Conservation (phyloP, 1,139 yeast genomes). For the Candida mesenterica region DNA sequence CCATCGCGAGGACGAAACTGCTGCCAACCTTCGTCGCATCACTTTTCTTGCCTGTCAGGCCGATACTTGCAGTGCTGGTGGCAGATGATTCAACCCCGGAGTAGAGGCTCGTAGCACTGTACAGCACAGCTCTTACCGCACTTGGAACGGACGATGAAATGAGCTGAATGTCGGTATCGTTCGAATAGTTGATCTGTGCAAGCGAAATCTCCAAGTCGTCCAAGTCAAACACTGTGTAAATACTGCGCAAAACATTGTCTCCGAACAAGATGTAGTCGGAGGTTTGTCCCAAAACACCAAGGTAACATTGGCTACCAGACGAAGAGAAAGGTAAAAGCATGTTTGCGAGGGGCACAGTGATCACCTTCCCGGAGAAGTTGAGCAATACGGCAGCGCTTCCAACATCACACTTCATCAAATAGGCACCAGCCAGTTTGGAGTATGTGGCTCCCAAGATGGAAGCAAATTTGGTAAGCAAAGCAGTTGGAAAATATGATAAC, state of each 20-base stretch:
- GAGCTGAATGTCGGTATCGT: conserved; percentile 42
- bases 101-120: conserved; percentile 25
- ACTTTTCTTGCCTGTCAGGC: background rate
- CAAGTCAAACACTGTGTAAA: conserved; percentile 76
- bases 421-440: conserved; percentile 27
- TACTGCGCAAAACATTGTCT: conserved; percentile 69
- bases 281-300: conserved; percentile 25
- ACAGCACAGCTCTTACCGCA: conserved; percentile 40
- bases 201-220: conserved; percentile 62
- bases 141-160: conserved; percentile 44
- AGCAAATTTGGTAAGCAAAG: conserved; percentile 27
- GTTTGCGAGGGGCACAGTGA: conserved; percentile 45
- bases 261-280: conserved; percentile 47
- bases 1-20: background rate
- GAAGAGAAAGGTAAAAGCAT: conserved; percentile 19
- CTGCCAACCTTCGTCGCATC: background rate
- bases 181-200: conserved; percentile 55
- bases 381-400: conserved; percentile 26
- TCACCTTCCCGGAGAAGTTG: conserved; percentile 52
- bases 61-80: conserved; percentile 6
- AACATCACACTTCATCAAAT: conserved; percentile 24
- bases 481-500: conserved; percentile 33
- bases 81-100: conserved; percentile 11
- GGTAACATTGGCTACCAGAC: conserved; percentile 21
- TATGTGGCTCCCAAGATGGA: conserved; percentile 32